Evolutionary conservation across 192 early-diverging fungal species (phyloP), one percentile per base, ranked within the genome.

Genomic region (Coemansia sp.): DNA sequence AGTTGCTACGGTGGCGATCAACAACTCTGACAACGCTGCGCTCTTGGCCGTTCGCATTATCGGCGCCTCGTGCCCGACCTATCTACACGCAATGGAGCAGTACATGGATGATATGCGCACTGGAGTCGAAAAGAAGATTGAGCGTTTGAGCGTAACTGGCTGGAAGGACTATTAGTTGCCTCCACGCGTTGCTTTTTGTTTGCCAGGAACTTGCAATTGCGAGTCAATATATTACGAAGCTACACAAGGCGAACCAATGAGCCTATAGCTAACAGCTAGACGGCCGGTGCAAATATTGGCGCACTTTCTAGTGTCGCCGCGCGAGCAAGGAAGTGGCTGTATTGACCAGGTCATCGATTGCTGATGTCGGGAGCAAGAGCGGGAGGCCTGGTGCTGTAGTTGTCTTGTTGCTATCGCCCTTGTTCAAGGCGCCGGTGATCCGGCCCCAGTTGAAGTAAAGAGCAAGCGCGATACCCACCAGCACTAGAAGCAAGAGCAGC

Each of bases 1-100:
- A 4, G 97, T 99, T 2, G 97, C 97, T 2, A 99, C 97, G 6
- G 95, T 99, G 5, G 97, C 97, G 14, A 97, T 99, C 74, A 95
- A 97, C 77, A 99, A 99, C 80, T 88, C 95, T 36, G 93, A 91
- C 59, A 99, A 99, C 58, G 97, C 96, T 5, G 97, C 92, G 10
- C 77, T 99, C 36, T 78, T 99, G 68, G 97, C 96, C 1, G 86
- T 97, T 26, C 87, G 96, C 35, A 96, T 95, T 38, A 77, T 99
- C 20, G 95, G 93, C 33, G 84, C 90, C 4, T 88, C 86, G 48
- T 86, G 91, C 56, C 90, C 92, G 6, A 84, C 83, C 12, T 91
- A 92, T 58, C 74, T 86, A 48, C 85, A 92, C 9, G 88, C 90
- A 64, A 91, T 99, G 89, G 77, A 69, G 42, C 80, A 82, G 67